Conservation (phyloP, 169 alveolate species). For the Haemoproteus tartakovskyi region DNA sequence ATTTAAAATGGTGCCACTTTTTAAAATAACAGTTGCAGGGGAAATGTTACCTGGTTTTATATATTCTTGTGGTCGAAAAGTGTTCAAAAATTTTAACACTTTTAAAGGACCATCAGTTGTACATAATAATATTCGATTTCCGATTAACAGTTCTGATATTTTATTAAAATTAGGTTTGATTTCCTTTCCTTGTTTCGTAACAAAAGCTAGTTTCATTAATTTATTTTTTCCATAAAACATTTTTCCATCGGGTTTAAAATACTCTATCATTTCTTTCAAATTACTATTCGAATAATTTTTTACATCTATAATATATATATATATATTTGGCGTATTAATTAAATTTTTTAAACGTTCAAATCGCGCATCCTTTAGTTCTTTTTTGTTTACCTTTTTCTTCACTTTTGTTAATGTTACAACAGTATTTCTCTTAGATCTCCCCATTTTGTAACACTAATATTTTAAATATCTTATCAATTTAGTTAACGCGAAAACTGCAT, state of each 20-base stretch:
- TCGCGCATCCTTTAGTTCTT: conserved; percentile 32
- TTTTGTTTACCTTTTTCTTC: conserved; percentile 48
- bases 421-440: conserved; percentile 57
- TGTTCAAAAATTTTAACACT: conserved; percentile 59
- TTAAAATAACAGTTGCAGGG: conserved; percentile 17
- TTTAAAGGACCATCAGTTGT: conserved; percentile 54
- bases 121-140: conserved; percentile 41
- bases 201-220: conserved; percentile 58
- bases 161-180: conserved; percentile 25
- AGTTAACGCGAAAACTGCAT: no score
- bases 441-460: conserved; percentile 54
- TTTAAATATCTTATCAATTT: no score
- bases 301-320: conserved; percentile 28
- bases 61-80: conserved; percentile 61
- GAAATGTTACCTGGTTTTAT: conserved; percentile 54
- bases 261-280: conserved; percentile 46
- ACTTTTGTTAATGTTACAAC: conserved; percentile 60
- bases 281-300: conserved; percentile 57
- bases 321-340: conserved; percentile 40
- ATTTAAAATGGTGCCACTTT: conserved; percentile 42
- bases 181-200: conserved; percentile 13
- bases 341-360: conserved; percentile 23
- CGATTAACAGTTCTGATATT: conserved; percentile 52
- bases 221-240: conserved; percentile 56
- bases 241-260: conserved; percentile 39